Conservation (phyloP, 1,139 yeast species). For the Pichia terricola region DNA sequence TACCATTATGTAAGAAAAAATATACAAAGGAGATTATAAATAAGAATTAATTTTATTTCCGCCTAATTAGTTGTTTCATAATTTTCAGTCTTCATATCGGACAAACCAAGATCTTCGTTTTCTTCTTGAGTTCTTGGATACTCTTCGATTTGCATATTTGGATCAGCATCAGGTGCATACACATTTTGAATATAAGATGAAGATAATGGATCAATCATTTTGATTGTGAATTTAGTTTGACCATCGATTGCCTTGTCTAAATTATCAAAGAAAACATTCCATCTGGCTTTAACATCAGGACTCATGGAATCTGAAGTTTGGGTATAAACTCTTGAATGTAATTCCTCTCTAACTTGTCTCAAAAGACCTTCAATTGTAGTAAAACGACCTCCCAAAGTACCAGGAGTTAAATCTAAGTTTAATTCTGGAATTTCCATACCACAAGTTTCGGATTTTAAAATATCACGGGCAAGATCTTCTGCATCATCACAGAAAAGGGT, state of each 20-base stretch:
- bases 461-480: slow-evolving; percentile 90
- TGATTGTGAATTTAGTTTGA: slow-evolving; percentile 68
- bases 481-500: slow-evolving; percentile 75
- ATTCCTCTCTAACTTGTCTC: slow-evolving; percentile 81
- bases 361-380: slow-evolving; percentile 93
- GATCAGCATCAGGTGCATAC: slow-evolving; percentile 96
- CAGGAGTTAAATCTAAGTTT: slow-evolving; percentile 84
- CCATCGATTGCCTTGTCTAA: slow-evolving; percentile 81
- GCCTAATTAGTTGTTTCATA: background rate
- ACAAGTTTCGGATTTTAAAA: slow-evolving; percentile 91
- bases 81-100: slow-evolving; percentile 47
- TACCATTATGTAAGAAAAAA: too few species aligned
- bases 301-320: slow-evolving; percentile 93
- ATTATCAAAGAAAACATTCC: slow-evolving; percentile 70
- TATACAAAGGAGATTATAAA: too few species aligned
- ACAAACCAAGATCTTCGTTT: slow-evolving; percentile 86
- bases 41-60: too few species aligned
- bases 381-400: slow-evolving; percentile 96
- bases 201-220: slow-evolving; percentile 92
- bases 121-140: slow-evolving; percentile 80
- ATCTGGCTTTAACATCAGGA: slow-evolving; percentile 58
- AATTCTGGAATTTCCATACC: slow-evolving; percentile 80
- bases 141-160: slow-evolving; percentile 86
- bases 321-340: slow-evolving; percentile 74
- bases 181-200: slow-evolving; percentile 94